phyloP scores from a whole-genome alignment of 768 basidiomycete species.

The Lentinus tigrinus region DNA sequence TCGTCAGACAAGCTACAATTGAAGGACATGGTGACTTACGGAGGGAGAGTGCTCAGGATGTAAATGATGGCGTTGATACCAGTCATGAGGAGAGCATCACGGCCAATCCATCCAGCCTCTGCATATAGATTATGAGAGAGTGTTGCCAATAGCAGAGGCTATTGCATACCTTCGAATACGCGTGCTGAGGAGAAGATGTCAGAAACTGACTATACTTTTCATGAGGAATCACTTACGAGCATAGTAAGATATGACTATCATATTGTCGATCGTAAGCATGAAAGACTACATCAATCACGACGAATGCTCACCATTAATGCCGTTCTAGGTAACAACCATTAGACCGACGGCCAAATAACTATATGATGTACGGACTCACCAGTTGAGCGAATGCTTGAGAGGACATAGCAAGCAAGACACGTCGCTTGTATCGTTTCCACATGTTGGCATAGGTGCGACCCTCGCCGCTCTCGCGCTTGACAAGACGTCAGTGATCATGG shows the following conservation, averaged over 20 bases:
- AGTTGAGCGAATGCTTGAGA: conserved; percentile 95
- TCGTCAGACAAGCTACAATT: not conserved
- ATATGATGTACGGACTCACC: conserved; percentile 43
- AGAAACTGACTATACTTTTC: not conserved
- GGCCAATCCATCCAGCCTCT: conserved; percentile 96
- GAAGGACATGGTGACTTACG: conserved; percentile 45
- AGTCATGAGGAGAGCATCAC: conserved; percentile 93
- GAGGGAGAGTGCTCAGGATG: conserved; percentile 74
- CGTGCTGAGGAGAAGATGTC: conserved; percentile 47
- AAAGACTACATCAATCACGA: not conserved
- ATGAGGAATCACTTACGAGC: conserved; percentile 63
- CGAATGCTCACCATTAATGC: conserved; percentile 74
- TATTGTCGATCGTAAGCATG: not conserved
- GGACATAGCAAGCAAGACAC: conserved; percentile 92
- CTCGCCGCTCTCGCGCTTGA: conserved; percentile 72
- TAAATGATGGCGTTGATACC: conserved; percentile 90
- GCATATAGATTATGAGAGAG: conserved; percentile 11
- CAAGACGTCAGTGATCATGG: not conserved
- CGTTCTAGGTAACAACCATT: conserved; percentile 56
- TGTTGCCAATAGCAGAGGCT: not conserved
- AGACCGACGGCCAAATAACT: no score
- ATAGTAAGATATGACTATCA: conserved; percentile 89
- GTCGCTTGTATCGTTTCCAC: conserved; percentile 85
- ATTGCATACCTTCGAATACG: conserved; percentile 79
- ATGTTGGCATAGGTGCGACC: conserved; percentile 74